These are phyloP conservation scores for Sordariomycetes sp. DNA, from an alignment of 2,329 filamentous ascomycete genomes.

Conservation along the genomic window DNA sequence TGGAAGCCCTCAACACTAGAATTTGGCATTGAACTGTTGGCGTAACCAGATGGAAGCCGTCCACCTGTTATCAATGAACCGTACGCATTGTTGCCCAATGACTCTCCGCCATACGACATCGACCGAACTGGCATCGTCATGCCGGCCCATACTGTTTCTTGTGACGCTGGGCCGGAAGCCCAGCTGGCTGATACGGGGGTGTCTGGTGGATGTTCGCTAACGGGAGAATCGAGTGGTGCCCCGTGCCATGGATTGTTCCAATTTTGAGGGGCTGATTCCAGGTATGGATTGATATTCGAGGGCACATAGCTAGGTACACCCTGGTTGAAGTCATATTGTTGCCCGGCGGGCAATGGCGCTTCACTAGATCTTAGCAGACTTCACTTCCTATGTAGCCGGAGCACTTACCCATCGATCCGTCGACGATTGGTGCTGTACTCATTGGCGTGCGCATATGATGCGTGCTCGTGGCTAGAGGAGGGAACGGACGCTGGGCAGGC, in stretches of 20 bases:
- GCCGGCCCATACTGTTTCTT: conserved; percentile 34
- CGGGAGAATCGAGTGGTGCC: conserved; percentile 39
- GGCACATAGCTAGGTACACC: conserved; percentile 31
- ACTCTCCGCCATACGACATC: conserved; percentile 38
- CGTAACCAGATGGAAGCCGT: too few species aligned
- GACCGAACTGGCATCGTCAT: conserved; percentile 34
- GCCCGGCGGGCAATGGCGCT: too few species aligned
- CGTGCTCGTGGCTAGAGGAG: background rate
- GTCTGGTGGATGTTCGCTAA: conserved; percentile 28
- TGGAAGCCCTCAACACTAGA: too few species aligned
- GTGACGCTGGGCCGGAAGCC: conserved; percentile 23
- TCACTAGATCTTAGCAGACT: too few species aligned
- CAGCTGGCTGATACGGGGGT: background rate
- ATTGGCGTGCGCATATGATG: background rate
- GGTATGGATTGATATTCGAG: conserved; percentile 6
- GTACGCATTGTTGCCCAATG: conserved; percentile 2
- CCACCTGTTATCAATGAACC: too few species aligned
- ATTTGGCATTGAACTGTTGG: too few species aligned
- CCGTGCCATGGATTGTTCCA: conserved; percentile 35
- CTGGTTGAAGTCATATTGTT: background rate
- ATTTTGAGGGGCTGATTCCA: background rate
- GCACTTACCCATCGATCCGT: background rate
- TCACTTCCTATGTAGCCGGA: too few species aligned
- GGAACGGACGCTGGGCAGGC: background rate
- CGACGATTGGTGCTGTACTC: background rate